These are phyloP conservation scores for Penstemon newberryi DNA, from an alignment of 257 asterid genomes.

Conservation along the genomic window DNA sequence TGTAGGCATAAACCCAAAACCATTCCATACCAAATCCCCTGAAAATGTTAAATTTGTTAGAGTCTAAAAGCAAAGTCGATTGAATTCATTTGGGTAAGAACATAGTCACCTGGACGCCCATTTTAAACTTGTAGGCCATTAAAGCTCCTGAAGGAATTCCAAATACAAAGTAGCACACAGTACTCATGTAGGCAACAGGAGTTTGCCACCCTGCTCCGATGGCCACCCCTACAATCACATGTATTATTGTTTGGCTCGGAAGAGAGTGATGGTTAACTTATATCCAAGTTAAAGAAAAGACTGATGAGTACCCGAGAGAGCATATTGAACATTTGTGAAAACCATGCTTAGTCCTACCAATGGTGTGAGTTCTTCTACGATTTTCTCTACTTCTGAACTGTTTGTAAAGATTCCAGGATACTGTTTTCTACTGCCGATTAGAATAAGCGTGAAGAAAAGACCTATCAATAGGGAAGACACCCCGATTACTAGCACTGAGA, in stretches of 20 bases:
- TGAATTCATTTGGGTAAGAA: not conserved
- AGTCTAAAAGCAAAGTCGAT: not conserved
- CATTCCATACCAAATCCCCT: slow-evolving; percentile 65
- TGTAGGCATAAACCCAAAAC: slow-evolving; percentile 41
- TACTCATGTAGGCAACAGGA: slow-evolving; percentile 42
- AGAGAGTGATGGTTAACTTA: not conserved
- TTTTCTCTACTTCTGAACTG: slow-evolving; percentile 31
- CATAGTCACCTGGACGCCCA: slow-evolving; percentile 42
- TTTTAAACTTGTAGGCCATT: slow-evolving; percentile 40
- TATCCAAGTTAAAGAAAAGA: not conserved
- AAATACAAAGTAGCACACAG: slow-evolving; percentile 42
- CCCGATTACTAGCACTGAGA: slow-evolving; percentile 44
- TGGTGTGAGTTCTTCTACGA: slow-evolving; percentile 52
- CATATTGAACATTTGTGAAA: slow-evolving; percentile 40
- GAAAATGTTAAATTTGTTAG: not conserved
- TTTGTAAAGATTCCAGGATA: slow-evolving; percentile 47
- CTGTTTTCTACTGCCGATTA: slow-evolving; percentile 28
- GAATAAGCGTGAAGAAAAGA: slow-evolving; percentile 33
- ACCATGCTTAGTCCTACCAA: slow-evolving; percentile 46
- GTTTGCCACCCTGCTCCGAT: slow-evolving; percentile 70
- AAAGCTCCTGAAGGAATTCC: slow-evolving; percentile 45
- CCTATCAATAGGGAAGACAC: slow-evolving; percentile 39
- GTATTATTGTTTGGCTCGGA: too few relatives aligned
- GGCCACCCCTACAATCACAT: slow-evolving; percentile 41
- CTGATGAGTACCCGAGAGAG: slow-evolving; percentile 44